Conservation (phyloP, 2,329 filamentous ascomycete species). For the Calycina herbarum region DNA sequence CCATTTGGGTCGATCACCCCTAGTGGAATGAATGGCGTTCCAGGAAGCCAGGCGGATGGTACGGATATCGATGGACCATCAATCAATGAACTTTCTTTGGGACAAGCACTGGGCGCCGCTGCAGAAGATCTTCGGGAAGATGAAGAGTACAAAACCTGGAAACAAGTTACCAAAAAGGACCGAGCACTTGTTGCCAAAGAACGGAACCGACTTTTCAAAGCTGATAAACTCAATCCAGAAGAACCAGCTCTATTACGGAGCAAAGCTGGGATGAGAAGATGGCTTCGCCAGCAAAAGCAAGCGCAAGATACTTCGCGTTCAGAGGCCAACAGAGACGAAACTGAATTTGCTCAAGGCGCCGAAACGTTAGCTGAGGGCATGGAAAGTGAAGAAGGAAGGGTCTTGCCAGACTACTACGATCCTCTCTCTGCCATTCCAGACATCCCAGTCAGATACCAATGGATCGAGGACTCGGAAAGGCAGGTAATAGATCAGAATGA, state of each 20-base stretch:
- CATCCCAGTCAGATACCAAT: conserved; percentile 73
- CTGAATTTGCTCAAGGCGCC: conserved; percentile 50
- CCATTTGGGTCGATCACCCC: conserved; percentile 76
- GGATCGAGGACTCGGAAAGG: conserved; percentile 87
- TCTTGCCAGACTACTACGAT: conserved; percentile 94
- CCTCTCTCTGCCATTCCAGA: conserved; percentile 83
- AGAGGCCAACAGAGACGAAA: conserved; percentile 46
- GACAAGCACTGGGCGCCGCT: conserved; percentile 63
- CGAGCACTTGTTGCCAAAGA: conserved; percentile 84
- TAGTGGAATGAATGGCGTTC: conserved; percentile 65
- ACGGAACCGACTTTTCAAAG: conserved; percentile 81
- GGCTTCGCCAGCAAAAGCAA: conserved; percentile 75
- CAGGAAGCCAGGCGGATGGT: conserved; percentile 74
- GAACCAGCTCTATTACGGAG: conserved; percentile 83
- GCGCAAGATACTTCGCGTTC: conserved; percentile 51
- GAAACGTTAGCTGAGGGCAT: conserved; percentile 95
- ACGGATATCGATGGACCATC: conserved; percentile 86
- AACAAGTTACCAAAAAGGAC: conserved; percentile 97
- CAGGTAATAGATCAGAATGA: conserved; percentile 86
- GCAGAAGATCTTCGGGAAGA: conserved; percentile 81
- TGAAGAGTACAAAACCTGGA: conserved; percentile 97
- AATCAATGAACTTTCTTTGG: conserved; percentile 63
- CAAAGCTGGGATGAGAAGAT: conserved; percentile 87
- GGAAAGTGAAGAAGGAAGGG: conserved; percentile 74
- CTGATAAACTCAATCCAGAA: conserved; percentile 79